These are phyloP conservation scores for Cynara cardunculus DNA, from an alignment of 129 eudicot genomes.

Conservation along the genomic window DNA sequence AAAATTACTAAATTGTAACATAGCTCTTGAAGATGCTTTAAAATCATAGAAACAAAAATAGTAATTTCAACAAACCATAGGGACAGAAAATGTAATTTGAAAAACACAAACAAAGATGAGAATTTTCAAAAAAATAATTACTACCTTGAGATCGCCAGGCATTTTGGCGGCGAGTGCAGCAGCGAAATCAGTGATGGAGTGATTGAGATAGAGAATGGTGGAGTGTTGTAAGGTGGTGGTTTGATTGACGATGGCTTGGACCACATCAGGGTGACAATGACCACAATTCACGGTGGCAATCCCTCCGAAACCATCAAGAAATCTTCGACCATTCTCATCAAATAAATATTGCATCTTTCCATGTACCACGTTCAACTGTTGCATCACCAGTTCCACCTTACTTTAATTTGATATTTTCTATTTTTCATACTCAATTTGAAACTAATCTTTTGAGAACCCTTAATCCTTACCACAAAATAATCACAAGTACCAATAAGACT, in stretches of 20 bases:
- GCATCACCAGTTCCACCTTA: too few species aligned
- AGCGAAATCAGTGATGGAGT: slow-evolving; percentile 75
- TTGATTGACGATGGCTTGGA: slow-evolving; percentile 70
- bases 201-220: slow-evolving; percentile 73
- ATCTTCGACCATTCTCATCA: slow-evolving; percentile 80
- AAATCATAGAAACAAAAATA: background rate
- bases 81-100: background rate
- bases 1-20: too few species aligned
- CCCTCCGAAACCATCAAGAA: slow-evolving; percentile 83
- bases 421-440: too few species aligned
- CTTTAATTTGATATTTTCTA: too few species aligned
- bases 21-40: too few species aligned
- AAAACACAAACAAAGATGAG: too few species aligned
- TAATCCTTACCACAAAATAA: too few species aligned
- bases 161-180: slow-evolving; percentile 79
- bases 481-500: too few species aligned
- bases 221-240: slow-evolving; percentile 72
- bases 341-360: slow-evolving; percentile 90
- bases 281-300: slow-evolving; percentile 91
- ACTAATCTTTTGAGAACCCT: too few species aligned
- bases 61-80: background rate
- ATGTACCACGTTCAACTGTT: slow-evolving; percentile 75
- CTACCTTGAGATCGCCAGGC: slow-evolving; percentile 90
- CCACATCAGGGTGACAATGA: slow-evolving; percentile 92
- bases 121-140: too few species aligned